These are phyloP conservation scores for Flaveria linearis DNA, from an alignment of 129 eudicot species.

Conservation along the genomic window DNA sequence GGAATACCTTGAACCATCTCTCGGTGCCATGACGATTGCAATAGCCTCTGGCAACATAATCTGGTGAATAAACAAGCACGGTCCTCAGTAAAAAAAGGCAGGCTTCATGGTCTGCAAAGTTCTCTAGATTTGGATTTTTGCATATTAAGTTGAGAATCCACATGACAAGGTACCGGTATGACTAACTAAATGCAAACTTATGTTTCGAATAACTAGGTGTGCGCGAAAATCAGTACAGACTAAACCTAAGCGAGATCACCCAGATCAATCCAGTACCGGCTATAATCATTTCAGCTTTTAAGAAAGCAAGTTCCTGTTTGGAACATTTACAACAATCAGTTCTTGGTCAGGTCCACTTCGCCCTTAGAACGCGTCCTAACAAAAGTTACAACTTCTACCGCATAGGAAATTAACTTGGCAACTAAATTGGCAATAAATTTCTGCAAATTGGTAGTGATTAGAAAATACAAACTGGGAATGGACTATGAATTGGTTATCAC, in stretches of 20 bases:
- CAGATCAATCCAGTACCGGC: not conserved
- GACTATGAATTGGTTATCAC: not conserved
- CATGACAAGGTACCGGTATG: no score
- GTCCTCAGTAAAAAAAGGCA: slow-evolving; percentile 9
- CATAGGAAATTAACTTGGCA: not conserved
- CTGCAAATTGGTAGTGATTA: not conserved
- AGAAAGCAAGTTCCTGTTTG: not conserved
- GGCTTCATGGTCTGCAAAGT: slow-evolving; percentile 9
- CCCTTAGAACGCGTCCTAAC: not conserved
- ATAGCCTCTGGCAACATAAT: slow-evolving; percentile 95
- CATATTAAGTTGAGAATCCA: not conserved
- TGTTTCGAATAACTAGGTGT: not conserved
- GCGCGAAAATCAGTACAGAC: not conserved
- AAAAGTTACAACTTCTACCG: not conserved
- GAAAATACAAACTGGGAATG: not conserved
- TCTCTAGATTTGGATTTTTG: not conserved
- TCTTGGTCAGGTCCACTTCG: not conserved
- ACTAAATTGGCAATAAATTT: not conserved
- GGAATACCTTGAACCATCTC: slow-evolving; percentile 73
- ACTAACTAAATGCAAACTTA: not conserved
- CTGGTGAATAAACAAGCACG: slow-evolving; percentile 43
- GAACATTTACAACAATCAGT: not conserved
- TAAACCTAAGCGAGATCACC: not conserved
- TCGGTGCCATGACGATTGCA: slow-evolving; percentile 98
- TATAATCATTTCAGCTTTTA: not conserved